Evolutionary conservation across 163 green algal species (phyloP).

Genomic region (Scenedesmus sp.): DNA sequence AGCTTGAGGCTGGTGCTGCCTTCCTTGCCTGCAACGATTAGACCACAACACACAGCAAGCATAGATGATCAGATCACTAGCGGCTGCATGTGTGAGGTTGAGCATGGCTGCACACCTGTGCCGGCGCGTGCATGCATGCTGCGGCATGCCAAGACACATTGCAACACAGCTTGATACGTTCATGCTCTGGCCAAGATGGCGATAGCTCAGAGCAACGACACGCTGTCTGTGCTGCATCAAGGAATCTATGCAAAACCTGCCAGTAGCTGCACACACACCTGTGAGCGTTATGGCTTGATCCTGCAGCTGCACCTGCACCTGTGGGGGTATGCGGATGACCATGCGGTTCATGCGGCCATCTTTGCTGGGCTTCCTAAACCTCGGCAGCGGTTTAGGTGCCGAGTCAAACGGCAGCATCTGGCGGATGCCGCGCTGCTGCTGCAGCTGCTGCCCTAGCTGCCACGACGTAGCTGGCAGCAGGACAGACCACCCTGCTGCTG

Average conservation of each 20-base stretch:
- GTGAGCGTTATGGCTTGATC: slow-evolving; percentile 6
- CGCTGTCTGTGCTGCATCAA: too few species aligned
- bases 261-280: slow-evolving; percentile 20
- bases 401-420: slow-evolving; percentile 3
- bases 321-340: slow-evolving; percentile 50
- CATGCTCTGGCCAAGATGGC: too few species aligned
- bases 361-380: slow-evolving; percentile 24
- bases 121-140: too few species aligned
- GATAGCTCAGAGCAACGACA: too few species aligned
- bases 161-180: too few species aligned
- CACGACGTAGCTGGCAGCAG: neutral
- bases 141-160: too few species aligned
- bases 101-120: too few species aligned
- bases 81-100: neutral
- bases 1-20: neutral
- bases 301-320: slow-evolving; percentile 37
- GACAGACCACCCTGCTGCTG: neutral
- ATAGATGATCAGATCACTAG: neutral
- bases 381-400: slow-evolving; percentile 41
- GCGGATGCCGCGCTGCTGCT: slow-evolving; percentile 1
- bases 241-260: too few species aligned
- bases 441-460: slow-evolving; percentile 32
- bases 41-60: neutral
- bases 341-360: slow-evolving; percentile 42
- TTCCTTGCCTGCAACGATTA: neutral